A percentile compares a stretch with the other conserved stretches of the same genome.
These are phyloP conservation scores for Onygena corvina DNA, from an alignment of 2,329 filamentous ascomycete genomes.

Conservation along the genomic window DNA sequence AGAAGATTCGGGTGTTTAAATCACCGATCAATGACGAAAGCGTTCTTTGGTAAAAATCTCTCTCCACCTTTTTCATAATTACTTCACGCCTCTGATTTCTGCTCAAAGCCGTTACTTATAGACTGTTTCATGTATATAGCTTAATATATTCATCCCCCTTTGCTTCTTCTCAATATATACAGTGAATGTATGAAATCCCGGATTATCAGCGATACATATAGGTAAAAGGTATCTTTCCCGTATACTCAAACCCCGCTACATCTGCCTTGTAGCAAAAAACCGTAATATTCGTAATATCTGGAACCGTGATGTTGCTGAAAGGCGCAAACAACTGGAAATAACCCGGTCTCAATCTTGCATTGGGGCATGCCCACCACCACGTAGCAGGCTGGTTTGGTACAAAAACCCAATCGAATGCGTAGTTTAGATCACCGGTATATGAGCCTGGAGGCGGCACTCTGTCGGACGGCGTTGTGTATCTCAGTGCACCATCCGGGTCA, in stretches of 20 bases:
- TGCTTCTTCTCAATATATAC: no score
- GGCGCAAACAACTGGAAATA: constrained; percentile 1
- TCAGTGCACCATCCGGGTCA: constrained; percentile 5
- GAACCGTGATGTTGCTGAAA: background rate
- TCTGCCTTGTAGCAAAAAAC: background rate
- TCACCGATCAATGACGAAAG: no score
- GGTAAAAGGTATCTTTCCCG: background rate
- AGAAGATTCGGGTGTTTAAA: constrained; percentile 7
- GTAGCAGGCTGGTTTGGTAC: background rate
- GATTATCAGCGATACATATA: background rate
- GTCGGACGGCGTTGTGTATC: constrained; percentile 1
- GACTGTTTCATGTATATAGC: no score
- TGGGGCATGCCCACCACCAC: constrained; percentile 7
- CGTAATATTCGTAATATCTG: background rate
- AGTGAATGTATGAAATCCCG: background rate
- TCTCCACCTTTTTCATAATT: background rate
- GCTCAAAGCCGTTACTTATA: no score
- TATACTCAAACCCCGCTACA: background rate
- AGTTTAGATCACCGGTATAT: background rate
- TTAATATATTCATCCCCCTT: no score
- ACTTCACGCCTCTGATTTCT: no score
- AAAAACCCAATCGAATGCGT: background rate
- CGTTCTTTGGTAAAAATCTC: background rate
- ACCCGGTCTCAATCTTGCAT: background rate
- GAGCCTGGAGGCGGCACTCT: background rate